phyloP scores from a whole-genome alignment of 805 yeast genomes.

The Wickerhamiella bombiphila region DNA sequence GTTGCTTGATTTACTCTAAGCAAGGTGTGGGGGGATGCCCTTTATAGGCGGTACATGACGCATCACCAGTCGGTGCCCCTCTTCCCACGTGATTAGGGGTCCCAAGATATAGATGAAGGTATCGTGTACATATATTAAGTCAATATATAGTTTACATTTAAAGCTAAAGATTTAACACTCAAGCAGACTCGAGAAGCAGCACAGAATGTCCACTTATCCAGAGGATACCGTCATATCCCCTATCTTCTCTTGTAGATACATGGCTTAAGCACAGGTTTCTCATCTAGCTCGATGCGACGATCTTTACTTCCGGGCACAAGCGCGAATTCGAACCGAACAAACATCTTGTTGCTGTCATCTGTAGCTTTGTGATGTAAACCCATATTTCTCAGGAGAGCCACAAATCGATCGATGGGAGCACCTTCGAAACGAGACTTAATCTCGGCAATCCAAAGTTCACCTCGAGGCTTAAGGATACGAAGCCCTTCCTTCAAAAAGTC shows the following conservation, averaged over 20 bases:
- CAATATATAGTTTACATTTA: too few species aligned
- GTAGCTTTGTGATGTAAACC: conserved; percentile 85
- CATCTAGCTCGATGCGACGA: conserved; percentile 39
- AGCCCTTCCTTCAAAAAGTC: conserved; percentile 86
- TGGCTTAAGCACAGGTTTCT: conserved; percentile 65
- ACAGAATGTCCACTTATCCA: too few species aligned
- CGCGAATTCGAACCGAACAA: conserved; percentile 87
- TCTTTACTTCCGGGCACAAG: conserved; percentile 28
- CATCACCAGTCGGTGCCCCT: too few species aligned
- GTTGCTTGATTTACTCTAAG: too few species aligned
- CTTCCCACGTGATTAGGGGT: too few species aligned
- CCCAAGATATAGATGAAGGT: too few species aligned
- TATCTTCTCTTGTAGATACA: conserved; percentile 61
- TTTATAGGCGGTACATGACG: too few species aligned
- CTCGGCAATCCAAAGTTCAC: conserved; percentile 96
- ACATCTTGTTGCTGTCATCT: conserved; percentile 82
- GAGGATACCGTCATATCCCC: too few species aligned
- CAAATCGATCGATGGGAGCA: conserved; percentile 41
- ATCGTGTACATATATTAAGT: too few species aligned
- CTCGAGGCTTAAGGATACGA: conserved; percentile 73
- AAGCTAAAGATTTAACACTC: too few species aligned
- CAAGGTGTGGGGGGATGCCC: too few species aligned
- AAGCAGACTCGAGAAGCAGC: too few species aligned
- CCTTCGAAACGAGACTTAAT: conserved; percentile 71
- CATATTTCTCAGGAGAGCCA: conserved; percentile 49